phyloP scores from a whole-genome alignment of 345 rosid genomes.

The Euphorbia lathyris region DNA sequence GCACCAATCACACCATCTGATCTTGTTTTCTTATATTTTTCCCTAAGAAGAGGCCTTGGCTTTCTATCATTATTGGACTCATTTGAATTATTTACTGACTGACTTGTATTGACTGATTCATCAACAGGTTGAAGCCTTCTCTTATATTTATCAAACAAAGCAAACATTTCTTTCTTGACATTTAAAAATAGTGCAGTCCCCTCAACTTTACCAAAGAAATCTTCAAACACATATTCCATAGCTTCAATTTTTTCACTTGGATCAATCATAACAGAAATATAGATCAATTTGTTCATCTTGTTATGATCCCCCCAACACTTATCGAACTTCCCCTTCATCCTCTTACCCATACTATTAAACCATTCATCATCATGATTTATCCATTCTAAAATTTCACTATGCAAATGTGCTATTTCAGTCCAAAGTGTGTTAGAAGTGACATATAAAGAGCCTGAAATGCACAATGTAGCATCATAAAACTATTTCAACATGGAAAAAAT shows the following conservation, averaged over 20 bases:
- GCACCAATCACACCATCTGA: too few relatives aligned
- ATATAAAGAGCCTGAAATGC: background rate
- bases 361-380: background rate
- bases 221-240: background rate
- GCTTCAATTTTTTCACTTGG: background rate
- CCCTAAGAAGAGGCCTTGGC: too few relatives aligned
- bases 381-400: background rate
- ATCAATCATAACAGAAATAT: background rate
- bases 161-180: background rate
- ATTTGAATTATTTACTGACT: background rate
- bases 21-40: too few relatives aligned
- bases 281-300: background rate
- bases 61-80: background rate
- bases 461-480: background rate
- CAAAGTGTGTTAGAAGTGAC: background rate
- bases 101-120: background rate
- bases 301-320: background rate
- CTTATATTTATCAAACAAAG: too few relatives aligned
- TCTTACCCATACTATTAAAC: background rate
- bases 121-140: too few relatives aligned
- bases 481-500: background rate
- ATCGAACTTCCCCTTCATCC: background rate
- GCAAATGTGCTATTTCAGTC: background rate
- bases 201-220: background rate
- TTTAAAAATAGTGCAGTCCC: background rate